Conservation (phyloP, 106 monocot species). For the Phalaenopsis equestris region DNA sequence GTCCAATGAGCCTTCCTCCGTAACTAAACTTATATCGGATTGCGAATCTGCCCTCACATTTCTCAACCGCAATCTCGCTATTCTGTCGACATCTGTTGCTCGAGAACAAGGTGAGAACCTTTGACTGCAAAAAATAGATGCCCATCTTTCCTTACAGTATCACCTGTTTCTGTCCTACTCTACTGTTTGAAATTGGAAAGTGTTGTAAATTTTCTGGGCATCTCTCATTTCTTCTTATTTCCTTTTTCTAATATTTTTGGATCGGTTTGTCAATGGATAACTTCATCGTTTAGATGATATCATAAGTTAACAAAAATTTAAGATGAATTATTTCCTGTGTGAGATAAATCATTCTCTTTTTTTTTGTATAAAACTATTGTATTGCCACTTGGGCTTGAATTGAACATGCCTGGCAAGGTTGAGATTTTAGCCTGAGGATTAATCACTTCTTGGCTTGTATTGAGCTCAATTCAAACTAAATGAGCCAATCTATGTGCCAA, state of each 20-base stretch:
- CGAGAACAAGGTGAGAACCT: constrained; percentile 54
- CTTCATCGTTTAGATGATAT: neutral
- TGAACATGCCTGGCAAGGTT: too few relatives aligned
- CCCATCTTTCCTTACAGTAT: neutral
- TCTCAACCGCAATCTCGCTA: constrained; percentile 75
- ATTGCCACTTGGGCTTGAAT: too few relatives aligned
- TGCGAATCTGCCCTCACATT: constrained; percentile 83
- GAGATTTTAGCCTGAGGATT: too few relatives aligned
- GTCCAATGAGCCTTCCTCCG: constrained; percentile 49
- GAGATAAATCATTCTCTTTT: neutral
- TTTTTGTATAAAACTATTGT: neutral
- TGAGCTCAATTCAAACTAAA: too few relatives aligned
- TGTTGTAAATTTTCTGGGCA: neutral
- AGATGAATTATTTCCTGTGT: neutral
- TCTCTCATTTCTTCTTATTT: neutral
- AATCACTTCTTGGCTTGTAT: too few relatives aligned
- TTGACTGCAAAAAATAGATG: constrained; percentile 11
- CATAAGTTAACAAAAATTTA: neutral
- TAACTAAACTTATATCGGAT: constrained; percentile 77
- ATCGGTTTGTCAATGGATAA: neutral
- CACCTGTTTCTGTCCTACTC: neutral
- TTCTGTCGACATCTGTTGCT: constrained; percentile 82
- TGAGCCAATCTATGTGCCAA: too few relatives aligned
- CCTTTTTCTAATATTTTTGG: neutral
- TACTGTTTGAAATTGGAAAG: neutral